A percentile compares a stretch with the other conserved stretches of the same genome.
Evolutionary conservation across 352 stramenopile genomes (phyloP).

Genomic region (Phytopythium ostracodes): DNA sequence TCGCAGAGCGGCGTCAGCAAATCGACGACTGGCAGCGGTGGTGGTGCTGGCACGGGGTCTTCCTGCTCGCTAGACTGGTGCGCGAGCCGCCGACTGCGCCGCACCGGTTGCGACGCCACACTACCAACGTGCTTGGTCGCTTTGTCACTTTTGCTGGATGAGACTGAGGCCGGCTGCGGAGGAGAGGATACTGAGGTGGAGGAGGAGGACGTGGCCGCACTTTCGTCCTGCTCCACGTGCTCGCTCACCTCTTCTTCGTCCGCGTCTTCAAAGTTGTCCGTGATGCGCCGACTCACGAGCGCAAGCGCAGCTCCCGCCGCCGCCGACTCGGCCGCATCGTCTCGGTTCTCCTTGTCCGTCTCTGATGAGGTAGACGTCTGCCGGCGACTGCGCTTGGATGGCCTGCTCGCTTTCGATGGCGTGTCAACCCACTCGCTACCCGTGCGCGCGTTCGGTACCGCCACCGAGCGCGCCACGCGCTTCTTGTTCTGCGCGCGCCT

Average conservation of each 20-base stretch:
- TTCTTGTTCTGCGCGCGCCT: slow-evolving; percentile 31
- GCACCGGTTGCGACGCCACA: slow-evolving; percentile 4
- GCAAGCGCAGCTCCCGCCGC: not conserved
- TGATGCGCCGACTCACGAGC: slow-evolving; percentile 3
- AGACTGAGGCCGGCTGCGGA: not conserved
- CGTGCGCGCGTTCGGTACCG: slow-evolving; percentile 23
- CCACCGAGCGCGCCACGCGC: slow-evolving; percentile 27
- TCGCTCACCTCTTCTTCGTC: not conserved
- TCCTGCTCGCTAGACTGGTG: slow-evolving; percentile 11
- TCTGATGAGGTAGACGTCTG: too few species aligned
- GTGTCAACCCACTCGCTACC: slow-evolving; percentile 37
- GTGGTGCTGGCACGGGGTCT: not conserved
- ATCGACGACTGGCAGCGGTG: slow-evolving; percentile 10
- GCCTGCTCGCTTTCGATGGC: slow-evolving; percentile 28
- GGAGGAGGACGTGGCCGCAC: not conserved
- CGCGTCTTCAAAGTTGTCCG: slow-evolving; percentile 9
- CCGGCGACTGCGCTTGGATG: slow-evolving; percentile 34
- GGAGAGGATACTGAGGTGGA: not conserved
- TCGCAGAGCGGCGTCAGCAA: slow-evolving; percentile 28
- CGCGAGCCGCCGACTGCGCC: slow-evolving; percentile 24
- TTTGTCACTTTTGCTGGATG: not conserved
- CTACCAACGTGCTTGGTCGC: not conserved
- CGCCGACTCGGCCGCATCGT: not conserved
- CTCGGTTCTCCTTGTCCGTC: slow-evolving; percentile 12
- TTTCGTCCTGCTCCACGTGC: not conserved